phyloP scores from a whole-genome alignment of 2,329 filamentous ascomycete genomes.

The Alternaria sp. region DNA sequence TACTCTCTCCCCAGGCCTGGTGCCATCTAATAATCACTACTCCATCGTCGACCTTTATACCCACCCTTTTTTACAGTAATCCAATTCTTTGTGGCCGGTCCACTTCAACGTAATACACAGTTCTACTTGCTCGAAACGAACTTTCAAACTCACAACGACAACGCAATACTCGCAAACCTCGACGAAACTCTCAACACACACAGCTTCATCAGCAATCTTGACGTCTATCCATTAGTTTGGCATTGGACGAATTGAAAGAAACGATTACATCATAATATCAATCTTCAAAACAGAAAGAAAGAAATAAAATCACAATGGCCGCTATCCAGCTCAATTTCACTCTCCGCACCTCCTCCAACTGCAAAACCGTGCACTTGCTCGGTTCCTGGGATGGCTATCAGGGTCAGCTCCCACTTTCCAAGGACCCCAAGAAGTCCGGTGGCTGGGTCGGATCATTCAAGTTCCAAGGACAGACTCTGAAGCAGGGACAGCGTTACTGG shows the following conservation, averaged over 20 bases:
- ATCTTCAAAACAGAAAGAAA: slow-evolving; percentile 32
- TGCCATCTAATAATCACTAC: slow-evolving; percentile 50
- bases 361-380: slow-evolving; percentile 97
- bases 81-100: slow-evolving; percentile 54
- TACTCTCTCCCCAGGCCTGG: slow-evolving; percentile 57
- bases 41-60: slow-evolving; percentile 30
- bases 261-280: slow-evolving; percentile 36
- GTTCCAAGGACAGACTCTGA: slow-evolving; percentile 86
- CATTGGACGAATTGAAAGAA: slow-evolving; percentile 42
- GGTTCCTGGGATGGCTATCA: slow-evolving; percentile 98
- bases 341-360: slow-evolving; percentile 92
- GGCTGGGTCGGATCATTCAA: slow-evolving; percentile 97
- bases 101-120: slow-evolving; percentile 54
- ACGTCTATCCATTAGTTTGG: slow-evolving; percentile 51
- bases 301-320: slow-evolving; percentile 68
- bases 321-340: slow-evolving; percentile 93
- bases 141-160: slow-evolving; percentile 27
- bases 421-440: slow-evolving; percentile 87
- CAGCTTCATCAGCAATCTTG: slow-evolving; percentile 47
- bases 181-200: slow-evolving; percentile 32
- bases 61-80: slow-evolving; percentile 45
- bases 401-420: slow-evolving; percentile 92
- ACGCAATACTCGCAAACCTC: slow-evolving; percentile 43
- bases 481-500: slow-evolving; percentile 95
- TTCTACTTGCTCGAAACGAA: slow-evolving; percentile 59